Base-by-base conservation (phyloP, 805 yeast genomes). In the Maudiozyma serrabonitensis region DNA sequence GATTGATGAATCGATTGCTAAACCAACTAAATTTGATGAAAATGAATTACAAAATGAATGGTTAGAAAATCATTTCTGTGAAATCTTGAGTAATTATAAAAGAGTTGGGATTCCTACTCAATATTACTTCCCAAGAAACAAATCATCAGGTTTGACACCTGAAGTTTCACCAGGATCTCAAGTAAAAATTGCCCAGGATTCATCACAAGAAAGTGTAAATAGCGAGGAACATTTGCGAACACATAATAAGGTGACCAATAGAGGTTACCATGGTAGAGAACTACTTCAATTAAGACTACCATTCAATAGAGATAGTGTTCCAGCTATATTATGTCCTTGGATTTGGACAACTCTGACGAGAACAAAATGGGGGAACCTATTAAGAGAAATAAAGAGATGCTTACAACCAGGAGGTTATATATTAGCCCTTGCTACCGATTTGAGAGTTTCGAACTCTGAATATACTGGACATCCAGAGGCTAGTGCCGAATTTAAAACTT, bases 381-480 rank as follows among this genome's bases (percentile, higher is more conserved):
- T 60, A 11, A 51, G 56, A 32, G 69, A 65, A 46, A 50, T 63
- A 32, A 54, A 50, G 38, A 54, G 69, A 41, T 55, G 59, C 45
- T 43, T 60, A 8, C 50, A 52, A 7, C 67, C 67, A 16, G 67
- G 63, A n/a, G 69, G 69, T 8, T 61, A 56, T 47, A 49, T 59
- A 2, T 48, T 60, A 16, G 60, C 59, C 4, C 46, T 55, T 1
- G 54, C 54, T 13, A 40, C 52, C 31, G 68, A 65, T 50, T 42
- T 63, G 12, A 53, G 54, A 18, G 35, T 57, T 12, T 53, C 62
- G 4, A 62, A 54, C 43, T 37, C 49, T 15, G 47, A 48, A 35
- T 15, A 18, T 9, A 9, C 28, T 26, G 19, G 32, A 12, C 15
- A 7, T 3, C 31, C 16, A 41, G 19, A 23, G 19, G 40, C 47